Conservation (phyloP, 2,329 filamentous ascomycete species). For the Colletotrichum kahawae region DNA sequence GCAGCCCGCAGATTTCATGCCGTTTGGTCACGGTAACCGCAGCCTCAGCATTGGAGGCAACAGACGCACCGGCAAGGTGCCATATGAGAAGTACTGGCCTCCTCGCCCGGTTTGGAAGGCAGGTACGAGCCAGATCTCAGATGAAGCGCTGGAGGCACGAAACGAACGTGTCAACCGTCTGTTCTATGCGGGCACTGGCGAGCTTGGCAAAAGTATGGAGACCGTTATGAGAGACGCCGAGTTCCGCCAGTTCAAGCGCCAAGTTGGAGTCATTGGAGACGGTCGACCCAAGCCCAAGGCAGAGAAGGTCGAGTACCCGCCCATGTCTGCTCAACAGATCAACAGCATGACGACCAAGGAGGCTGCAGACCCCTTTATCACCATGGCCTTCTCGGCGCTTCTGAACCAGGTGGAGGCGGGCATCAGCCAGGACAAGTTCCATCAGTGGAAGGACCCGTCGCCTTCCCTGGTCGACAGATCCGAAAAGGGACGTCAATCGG, state of each 20-base stretch:
- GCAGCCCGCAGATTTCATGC: background rate
- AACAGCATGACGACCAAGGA: conserved; percentile 41
- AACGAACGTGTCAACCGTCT: conserved; percentile 33
- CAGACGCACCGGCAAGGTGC: conserved; percentile 27
- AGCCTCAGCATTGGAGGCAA: conserved; percentile 18
- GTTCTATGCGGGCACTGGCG: conserved; percentile 45
- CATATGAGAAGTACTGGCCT: conserved; percentile 17
- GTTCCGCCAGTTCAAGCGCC: conserved; percentile 29
- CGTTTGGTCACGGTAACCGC: background rate
- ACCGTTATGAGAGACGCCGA: conserved; percentile 34
- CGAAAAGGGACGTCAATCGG: background rate
- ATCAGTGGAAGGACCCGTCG: conserved; percentile 5
- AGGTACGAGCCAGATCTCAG: conserved; percentile 24
- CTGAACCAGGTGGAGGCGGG: conserved; percentile 12
- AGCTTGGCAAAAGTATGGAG: conserved; percentile 37
- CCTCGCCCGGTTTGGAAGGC: conserved; percentile 16
- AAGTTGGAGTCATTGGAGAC: conserved; percentile 42
- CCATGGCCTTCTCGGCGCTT: conserved; percentile 42
- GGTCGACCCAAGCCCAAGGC: conserved; percentile 34
- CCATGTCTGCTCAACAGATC: conserved; percentile 41
- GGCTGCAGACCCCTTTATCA: conserved; percentile 46
- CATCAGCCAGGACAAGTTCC: background rate
- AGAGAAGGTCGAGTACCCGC: conserved; percentile 27
- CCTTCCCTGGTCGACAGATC: background rate
- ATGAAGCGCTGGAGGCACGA: conserved; percentile 28